Base-by-base conservation (phyloP, 2,329 filamentous ascomycete species). In the Ophiosphaerella herpotricha region DNA sequence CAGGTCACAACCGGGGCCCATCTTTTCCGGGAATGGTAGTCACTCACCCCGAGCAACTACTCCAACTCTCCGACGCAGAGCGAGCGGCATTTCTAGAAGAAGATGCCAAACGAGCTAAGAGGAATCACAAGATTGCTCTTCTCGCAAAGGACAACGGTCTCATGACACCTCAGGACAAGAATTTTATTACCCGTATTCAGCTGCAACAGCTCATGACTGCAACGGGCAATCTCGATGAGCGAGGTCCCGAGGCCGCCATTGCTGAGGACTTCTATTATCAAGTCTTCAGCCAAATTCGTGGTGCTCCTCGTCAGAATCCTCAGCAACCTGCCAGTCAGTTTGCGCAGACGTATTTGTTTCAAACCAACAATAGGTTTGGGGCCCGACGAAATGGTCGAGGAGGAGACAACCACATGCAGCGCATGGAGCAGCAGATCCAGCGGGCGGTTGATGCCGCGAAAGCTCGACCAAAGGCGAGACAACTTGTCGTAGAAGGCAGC, bases 91-190 rank as follows among this genome's bases (percentile, higher is more conserved):
- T 92, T 68, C 75, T 97, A 45, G 86, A 91, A 57, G 92, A 96
- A 71, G 94, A 99, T 73, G 92, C 92, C 0, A 94, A 92, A 75
- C 86, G 94, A 43, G 92, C 94, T 5, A 99, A 99, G 80, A 85
- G 94, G 36, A 97, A 99, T 69, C 93, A 97, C 78, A 99, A 99
- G 79, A 97, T 99, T 55, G 93, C 92, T 77, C 80, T 95, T 36
- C 78, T 97, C 45, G 96, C 91, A 21, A 91, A 91, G 75, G 91
- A 96, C 65, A 99, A 99, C 67, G 94, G 94, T 21, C 77, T 99
- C 54, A 99, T 99, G 94, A 99, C 94, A 4, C 94, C 94, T 0
- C 93, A 97, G 70, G 94, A 99, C 76, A 99, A 99, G 81, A 99
- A 97, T 72, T 99, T 97, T 75, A 96, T 99, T 60, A 97, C 94